phyloP scores from a whole-genome alignment of 306 rosid genomes.

The Quillaja saponaria region DNA sequence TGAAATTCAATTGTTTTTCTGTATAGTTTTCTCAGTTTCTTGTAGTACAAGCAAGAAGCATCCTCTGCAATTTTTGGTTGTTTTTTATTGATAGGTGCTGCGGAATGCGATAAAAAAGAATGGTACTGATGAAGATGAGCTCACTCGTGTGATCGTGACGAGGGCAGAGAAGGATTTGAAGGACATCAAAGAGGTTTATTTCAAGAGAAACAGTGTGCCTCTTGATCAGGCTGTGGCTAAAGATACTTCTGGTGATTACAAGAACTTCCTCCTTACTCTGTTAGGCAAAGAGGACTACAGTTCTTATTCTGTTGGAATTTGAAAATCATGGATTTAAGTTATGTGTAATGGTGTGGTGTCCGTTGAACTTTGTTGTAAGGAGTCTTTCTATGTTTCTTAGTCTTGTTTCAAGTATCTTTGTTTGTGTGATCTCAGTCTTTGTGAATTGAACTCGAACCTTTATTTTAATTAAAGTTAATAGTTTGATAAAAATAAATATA shows the following conservation, averaged over 20 bases:
- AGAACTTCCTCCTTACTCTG: conserved; percentile 66
- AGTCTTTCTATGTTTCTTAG: not conserved
- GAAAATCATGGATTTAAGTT: not conserved
- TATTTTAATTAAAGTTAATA: too few relatives aligned
- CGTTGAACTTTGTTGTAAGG: not conserved
- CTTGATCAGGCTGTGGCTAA: conserved; percentile 67
- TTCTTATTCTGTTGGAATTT: conserved; percentile 1
- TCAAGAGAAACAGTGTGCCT: conserved; percentile 71
- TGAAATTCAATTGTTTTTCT: not conserved
- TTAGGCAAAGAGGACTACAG: conserved; percentile 50
- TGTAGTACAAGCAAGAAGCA: not conserved
- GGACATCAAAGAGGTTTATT: conserved; percentile 61
- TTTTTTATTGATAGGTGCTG: conserved; percentile 38
- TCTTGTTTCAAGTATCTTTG: not conserved
- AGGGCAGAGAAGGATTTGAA: conserved; percentile 84
- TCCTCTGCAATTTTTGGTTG: not conserved
- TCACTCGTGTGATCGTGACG: conserved; percentile 71
- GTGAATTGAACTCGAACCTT: too few relatives aligned
- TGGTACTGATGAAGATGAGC: conserved; percentile 68
- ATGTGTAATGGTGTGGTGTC: conserved; percentile 4
- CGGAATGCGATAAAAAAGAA: conserved; percentile 54
- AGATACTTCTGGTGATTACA: conserved; percentile 72
- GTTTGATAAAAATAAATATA: too few relatives aligned
- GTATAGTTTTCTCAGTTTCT: not conserved
- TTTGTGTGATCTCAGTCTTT: not conserved